A percentile compares a stretch with the other conserved stretches of the same genome.
Conservation (phyloP, 208 protist genomes). For the Acanthamoeba castellanii region DNA sequence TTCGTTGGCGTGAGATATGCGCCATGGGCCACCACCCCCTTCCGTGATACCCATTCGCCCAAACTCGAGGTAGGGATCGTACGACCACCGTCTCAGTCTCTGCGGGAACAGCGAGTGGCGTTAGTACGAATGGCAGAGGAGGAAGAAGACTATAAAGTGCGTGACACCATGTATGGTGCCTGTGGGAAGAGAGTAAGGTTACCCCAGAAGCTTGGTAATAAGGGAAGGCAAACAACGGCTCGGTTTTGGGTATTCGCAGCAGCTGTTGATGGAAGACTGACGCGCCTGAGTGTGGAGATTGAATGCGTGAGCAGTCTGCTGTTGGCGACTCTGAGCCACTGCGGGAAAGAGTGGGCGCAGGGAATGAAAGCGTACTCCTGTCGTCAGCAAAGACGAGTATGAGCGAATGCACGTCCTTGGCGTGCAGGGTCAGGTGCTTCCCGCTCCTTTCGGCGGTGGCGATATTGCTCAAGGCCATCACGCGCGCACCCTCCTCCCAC, state of each 20-base stretch:
- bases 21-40: background rate
- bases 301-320: too few species aligned
- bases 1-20: background rate
- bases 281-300: background rate
- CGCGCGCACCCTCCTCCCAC: background rate
- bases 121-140: too few species aligned
- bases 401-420: background rate
- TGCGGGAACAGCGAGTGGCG: background rate
- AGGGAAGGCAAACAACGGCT: background rate
- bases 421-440: background rate
- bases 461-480: constrained; percentile 9
- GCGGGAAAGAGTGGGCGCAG: background rate
- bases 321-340: too few species aligned
- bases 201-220: background rate
- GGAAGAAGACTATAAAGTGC: background rate
- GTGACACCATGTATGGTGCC: background rate
- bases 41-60: background rate
- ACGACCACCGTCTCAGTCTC: background rate
- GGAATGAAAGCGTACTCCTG: background rate
- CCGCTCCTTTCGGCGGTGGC: background rate
- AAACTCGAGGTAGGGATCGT: constrained; percentile 25
- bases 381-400: background rate
- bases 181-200: background rate
- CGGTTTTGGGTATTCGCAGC: background rate
- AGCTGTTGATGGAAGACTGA: background rate